These are phyloP conservation scores for Codiaeum variegatum DNA, from an alignment of 441 rosid species.

Conservation along the genomic window DNA sequence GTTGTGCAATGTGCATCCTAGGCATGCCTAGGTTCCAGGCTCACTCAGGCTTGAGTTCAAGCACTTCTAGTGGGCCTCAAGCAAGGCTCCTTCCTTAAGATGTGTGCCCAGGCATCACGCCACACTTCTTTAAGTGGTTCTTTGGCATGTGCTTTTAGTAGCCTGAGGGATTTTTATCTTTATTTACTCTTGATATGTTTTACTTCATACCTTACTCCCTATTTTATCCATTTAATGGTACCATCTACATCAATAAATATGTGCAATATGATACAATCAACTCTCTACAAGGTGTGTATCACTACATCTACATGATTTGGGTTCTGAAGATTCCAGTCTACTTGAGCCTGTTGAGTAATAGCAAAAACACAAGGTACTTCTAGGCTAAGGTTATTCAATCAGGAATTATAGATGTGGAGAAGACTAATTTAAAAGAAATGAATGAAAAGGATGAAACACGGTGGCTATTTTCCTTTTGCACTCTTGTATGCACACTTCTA, in stretches of 20 bases:
- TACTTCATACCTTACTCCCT: neutral
- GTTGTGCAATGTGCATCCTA: neutral
- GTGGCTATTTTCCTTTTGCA: neutral
- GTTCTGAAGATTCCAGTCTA: neutral
- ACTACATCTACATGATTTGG: neutral
- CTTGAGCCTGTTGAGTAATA: neutral
- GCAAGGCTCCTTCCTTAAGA: neutral
- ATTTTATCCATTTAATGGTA: neutral
- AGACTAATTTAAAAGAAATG: neutral
- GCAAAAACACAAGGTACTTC: neutral
- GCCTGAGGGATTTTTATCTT: neutral
- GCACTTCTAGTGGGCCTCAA: neutral
- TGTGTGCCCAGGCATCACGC: neutral
- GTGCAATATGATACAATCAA: neutral
- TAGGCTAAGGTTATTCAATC: neutral
- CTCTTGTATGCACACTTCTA: neutral
- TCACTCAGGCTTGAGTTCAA: neutral
- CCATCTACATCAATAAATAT: neutral
- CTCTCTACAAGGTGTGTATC: neutral
- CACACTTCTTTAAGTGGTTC: neutral
- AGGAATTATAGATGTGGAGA: neutral
- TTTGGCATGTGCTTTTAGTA: neutral
- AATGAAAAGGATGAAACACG: neutral
- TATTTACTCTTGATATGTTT: neutral
- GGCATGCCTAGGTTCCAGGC: neutral